phyloP scores from a whole-genome alignment of 345 rosid genomes.

The Acer negundo region DNA sequence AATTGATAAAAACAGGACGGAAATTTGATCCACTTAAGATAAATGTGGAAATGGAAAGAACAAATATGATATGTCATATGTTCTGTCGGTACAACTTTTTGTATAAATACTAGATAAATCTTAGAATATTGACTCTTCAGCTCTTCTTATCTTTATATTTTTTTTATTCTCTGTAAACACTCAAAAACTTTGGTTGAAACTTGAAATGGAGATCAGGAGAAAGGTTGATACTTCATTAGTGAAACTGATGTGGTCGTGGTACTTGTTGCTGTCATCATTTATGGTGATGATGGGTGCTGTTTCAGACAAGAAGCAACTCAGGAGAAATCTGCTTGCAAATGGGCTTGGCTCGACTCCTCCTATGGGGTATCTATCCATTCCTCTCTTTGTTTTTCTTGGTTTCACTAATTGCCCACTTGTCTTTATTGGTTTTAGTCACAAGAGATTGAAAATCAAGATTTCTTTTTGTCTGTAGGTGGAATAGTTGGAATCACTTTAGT shows the following conservation, averaged over 20 bases:
- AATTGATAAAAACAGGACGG: no score
- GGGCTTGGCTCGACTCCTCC: constrained; percentile 76
- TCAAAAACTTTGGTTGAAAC: no score
- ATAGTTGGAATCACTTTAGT: constrained; percentile 89
- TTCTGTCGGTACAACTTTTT: no score
- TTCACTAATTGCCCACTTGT: not conserved
- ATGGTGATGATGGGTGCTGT: constrained; percentile 24
- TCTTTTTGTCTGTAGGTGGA: constrained; percentile 63
- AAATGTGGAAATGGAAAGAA: no score
- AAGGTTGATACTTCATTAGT: not conserved
- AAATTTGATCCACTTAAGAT: no score
- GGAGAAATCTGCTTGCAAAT: constrained; percentile 60
- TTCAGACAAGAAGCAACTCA: constrained; percentile 20
- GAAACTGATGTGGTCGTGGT: not conserved
- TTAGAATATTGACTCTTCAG: not conserved
- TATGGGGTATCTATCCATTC: constrained; percentile 53
- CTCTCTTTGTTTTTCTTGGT: no score
- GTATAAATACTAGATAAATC: no score
- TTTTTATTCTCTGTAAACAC: not conserved
- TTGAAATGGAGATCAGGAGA: not conserved
- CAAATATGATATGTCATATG: no score
- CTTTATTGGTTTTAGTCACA: not conserved
- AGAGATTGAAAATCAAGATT: not conserved
- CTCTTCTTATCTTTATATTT: not conserved
- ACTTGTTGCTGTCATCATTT: constrained; percentile 19